A percentile compares a stretch with the other conserved stretches of the same genome.
Evolutionary conservation across 2,329 filamentous ascomycete species (phyloP).

Genomic region (Phyllosticta capitalensis): DNA sequence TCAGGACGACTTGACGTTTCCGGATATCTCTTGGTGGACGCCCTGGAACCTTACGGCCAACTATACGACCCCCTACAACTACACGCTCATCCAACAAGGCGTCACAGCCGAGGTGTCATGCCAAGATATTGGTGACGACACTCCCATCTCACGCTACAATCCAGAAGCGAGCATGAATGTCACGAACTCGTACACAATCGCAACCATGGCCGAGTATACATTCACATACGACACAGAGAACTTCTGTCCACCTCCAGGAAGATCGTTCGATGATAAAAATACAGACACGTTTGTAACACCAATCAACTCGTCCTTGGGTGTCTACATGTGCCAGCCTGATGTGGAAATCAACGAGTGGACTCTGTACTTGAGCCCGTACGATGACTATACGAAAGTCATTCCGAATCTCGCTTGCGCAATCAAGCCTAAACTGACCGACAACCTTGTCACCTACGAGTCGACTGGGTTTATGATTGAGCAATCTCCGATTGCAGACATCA

Average conservation of each 20-base stretch:
- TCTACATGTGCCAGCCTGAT: background rate
- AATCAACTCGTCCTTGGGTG: background rate
- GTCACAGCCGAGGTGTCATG: background rate
- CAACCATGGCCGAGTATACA: background rate
- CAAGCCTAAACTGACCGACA: background rate
- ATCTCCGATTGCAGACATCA: background rate
- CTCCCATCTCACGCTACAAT: background rate
- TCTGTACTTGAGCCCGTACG: background rate
- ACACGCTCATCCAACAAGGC: background rate
- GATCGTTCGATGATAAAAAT: too few species aligned
- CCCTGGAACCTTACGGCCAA: too few species aligned
- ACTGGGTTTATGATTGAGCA: background rate
- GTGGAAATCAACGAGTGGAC: background rate
- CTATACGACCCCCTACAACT: background rate
- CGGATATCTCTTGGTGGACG: background rate
- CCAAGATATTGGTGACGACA: background rate
- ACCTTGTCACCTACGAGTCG: background rate
- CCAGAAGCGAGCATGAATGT: background rate
- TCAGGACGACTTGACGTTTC: background rate
- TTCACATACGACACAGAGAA: background rate
- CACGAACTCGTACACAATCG: background rate
- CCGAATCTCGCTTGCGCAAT: background rate
- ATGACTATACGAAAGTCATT: background rate
- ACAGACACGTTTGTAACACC: background rate
- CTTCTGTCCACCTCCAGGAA: too few species aligned